Base-by-base conservation (phyloP, 2,329 filamentous ascomycete species). In the Cladobotryum protrusum region DNA sequence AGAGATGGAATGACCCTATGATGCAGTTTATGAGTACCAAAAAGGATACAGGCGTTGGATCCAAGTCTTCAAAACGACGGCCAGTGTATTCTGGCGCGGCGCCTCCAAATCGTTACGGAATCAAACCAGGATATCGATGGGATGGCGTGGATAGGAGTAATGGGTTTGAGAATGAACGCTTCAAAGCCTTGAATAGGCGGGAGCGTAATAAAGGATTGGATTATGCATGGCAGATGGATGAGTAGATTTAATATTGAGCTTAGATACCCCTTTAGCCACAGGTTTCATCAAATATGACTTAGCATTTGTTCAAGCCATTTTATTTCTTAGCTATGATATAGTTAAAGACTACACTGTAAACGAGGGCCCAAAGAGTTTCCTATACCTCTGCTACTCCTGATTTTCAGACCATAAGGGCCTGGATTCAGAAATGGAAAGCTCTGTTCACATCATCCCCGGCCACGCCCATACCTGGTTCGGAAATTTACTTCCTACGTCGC, bases 181-280 rank as follows among this genome's bases (percentile, higher is more conserved):
- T 97, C 71, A 89, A 87, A 65, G 88, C 90, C 2, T 74, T 91
- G 57, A 96, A 96, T 66, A 75, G 82, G 58, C 81, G 81, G 58
- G 82, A 84, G 61, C 83, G 90, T 64, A 82, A 86, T 59, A 86
- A 87, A 67, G 85, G 85, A 32, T 68, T 97, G 62, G 84, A 92
- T 60, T 97, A 96, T 68, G 83, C 86, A 32, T 99, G 92, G 93
- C 89, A 96, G 74, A 93, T 95, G 86, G 93, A 96, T 71, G 88
- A 90, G 68, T 93, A 77, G 66, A 36, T 19, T 24, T n/a, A 45
- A 33, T 24, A 37, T 33, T 44, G 3, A 14, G 14, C 24, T 29
- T 29, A 45, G 45, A 45, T 39, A 43, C 43, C 43, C 40, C 37
- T 35, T 34, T 1, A 7, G n/a, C 17, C n/a, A 36, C 18, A 42